These are phyloP conservation scores for Globisporangium radiosum DNA, from an alignment of 352 stramenopile genomes.

Conservation along the genomic window DNA sequence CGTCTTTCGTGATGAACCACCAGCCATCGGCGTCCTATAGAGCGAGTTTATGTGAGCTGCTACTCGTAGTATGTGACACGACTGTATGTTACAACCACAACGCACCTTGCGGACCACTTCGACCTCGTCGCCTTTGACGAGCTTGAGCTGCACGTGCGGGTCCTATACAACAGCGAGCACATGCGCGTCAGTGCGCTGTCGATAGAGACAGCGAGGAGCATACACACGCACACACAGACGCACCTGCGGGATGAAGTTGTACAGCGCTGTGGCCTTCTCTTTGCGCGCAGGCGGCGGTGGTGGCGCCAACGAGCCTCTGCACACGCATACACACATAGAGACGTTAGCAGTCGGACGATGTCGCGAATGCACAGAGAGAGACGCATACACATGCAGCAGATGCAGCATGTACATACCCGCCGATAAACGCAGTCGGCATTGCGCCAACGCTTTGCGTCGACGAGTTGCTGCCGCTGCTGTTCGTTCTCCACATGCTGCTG, in stretches of 20 bases:
- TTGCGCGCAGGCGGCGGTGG: constrained; percentile 23
- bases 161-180: constrained; percentile 23
- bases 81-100: background rate
- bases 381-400: background rate
- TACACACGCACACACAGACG: background rate
- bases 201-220: background rate
- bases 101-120: constrained; percentile 65
- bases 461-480: constrained; percentile 11
- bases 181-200: background rate
- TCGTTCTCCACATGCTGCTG: constrained; percentile 43
- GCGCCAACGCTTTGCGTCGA: constrained; percentile 35
- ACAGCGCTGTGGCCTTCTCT: constrained; percentile 66
- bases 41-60: background rate
- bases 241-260: constrained; percentile 72
- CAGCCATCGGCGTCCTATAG: constrained; percentile 60
- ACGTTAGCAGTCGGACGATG: background rate
- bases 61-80: background rate
- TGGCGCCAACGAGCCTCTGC: constrained; percentile 5
- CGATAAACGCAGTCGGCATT: constrained; percentile 60
- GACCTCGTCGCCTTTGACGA: constrained; percentile 65
- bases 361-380: no score
- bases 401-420: background rate
- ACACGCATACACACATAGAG: background rate
- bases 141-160: constrained; percentile 49
- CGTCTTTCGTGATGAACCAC: constrained; percentile 77